phyloP scores from a whole-genome alignment of 305 asterid species.

The Coffea humblotiana region DNA sequence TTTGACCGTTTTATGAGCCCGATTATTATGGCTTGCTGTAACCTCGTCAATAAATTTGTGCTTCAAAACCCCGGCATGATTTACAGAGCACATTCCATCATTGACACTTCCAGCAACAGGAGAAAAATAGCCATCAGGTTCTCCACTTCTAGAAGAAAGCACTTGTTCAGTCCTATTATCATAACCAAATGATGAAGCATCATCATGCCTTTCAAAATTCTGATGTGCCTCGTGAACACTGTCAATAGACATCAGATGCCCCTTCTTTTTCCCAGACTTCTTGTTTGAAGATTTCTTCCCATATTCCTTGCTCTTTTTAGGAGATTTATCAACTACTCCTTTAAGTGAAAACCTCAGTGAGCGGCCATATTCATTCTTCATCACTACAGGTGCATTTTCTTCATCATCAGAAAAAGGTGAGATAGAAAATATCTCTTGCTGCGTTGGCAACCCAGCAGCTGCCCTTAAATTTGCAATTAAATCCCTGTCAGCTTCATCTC shows the following conservation, averaged over 20 bases:
- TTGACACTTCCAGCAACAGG: conserved; percentile 55
- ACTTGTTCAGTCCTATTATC: conserved; percentile 39
- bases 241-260: conserved; percentile 38
- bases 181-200: conserved; percentile 41
- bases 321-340: conserved; percentile 71
- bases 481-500: conserved; percentile 86
- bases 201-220: conserved; percentile 36
- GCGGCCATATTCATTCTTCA: conserved; percentile 62
- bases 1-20: conserved; percentile 60
- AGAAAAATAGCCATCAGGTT: conserved; percentile 44
- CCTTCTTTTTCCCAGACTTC: conserved; percentile 68
- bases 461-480: conserved; percentile 83
- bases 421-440: conserved; percentile 78
- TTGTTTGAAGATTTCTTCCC: conserved; percentile 73
- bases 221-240: conserved; percentile 36
- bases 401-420: conserved; percentile 96
- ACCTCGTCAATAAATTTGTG: conserved; percentile 59
- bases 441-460: conserved; percentile 93
- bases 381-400: conserved; percentile 50
- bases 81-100: conserved; percentile 45
- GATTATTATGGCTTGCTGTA: conserved; percentile 39
- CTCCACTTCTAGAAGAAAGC: conserved; percentile 39
- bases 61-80: conserved; percentile 44
- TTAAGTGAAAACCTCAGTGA: conserved; percentile 77
- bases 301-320: conserved; percentile 64